Percentiles rank a stretch among this genome's conserved stretches.
phyloP scores from a whole-genome alignment of 2,329 filamentous ascomycete genomes.

The Coniochaeta sp. region DNA sequence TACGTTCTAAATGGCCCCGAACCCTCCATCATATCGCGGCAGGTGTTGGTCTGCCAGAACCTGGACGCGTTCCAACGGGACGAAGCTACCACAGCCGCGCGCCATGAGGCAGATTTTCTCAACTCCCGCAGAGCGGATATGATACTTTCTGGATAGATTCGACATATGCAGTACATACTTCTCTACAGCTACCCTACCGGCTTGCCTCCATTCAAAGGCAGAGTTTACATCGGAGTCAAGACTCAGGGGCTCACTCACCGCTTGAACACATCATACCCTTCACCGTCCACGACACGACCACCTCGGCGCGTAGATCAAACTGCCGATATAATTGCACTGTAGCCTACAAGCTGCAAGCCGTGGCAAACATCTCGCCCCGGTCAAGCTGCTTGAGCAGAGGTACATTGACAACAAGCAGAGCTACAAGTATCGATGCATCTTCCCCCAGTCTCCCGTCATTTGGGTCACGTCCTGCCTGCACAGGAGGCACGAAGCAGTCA shows the following conservation, averaged over 20 bases:
- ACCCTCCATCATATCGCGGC: background rate
- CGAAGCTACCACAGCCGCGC: background rate
- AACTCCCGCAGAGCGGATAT: background rate
- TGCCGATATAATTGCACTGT: background rate
- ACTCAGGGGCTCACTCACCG: too few relatives aligned
- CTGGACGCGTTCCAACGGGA: background rate
- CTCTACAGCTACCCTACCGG: background rate
- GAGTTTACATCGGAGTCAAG: too few relatives aligned
- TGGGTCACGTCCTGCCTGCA: too few relatives aligned
- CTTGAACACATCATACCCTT: too few relatives aligned
- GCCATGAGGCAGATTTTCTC: background rate
- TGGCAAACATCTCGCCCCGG: background rate
- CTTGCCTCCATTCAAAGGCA: too few relatives aligned
- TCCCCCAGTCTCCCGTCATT: too few relatives aligned
- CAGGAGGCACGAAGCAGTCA: too few relatives aligned
- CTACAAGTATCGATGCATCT: background rate
- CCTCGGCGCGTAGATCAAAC: background rate
- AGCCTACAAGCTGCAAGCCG: background rate
- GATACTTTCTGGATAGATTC: background rate
- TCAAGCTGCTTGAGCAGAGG: background rate
- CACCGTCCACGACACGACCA: too few relatives aligned
- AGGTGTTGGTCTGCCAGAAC: background rate
- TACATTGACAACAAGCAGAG: background rate
- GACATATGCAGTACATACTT: background rate
- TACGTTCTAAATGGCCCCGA: too few relatives aligned